Evolutionary conservation across 352 stramenopile species (phyloP).

Genomic region (Lagenidium giganteum): DNA sequence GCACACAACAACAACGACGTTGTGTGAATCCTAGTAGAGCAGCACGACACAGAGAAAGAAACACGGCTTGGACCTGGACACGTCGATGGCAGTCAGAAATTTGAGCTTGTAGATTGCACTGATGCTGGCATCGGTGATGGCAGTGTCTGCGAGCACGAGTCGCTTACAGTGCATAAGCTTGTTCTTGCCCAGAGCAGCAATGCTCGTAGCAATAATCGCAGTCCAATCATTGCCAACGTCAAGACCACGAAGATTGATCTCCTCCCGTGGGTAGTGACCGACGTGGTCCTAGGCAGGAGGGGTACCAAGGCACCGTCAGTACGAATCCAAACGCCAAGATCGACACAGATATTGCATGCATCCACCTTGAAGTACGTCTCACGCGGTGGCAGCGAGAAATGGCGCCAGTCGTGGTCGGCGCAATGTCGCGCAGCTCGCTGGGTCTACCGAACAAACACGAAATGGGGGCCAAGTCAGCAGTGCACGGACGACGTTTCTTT

Average conservation of each 20-base stretch:
- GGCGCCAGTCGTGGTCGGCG: constrained; percentile 1
- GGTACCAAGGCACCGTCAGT: no score
- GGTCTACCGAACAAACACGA: neutral
- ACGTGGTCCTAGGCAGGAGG: constrained; percentile 7
- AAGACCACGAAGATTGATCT: constrained; percentile 11
- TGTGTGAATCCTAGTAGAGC: neutral
- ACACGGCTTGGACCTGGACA: constrained; percentile 14
- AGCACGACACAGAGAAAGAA: neutral
- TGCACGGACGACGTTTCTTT: no score
- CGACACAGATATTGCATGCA: neutral
- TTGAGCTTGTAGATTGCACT: constrained; percentile 15
- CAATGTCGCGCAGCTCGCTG: neutral
- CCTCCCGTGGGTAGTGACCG: neutral
- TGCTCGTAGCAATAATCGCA: constrained; percentile 7
- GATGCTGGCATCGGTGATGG: constrained; percentile 17
- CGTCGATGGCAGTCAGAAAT: constrained; percentile 13
- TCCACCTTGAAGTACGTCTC: constrained; percentile 17
- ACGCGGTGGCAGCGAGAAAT: constrained; percentile 1
- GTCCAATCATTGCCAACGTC: constrained; percentile 10
- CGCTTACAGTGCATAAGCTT: neutral
- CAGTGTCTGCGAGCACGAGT: constrained; percentile 8
- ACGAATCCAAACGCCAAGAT: neutral
- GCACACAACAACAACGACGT: no score
- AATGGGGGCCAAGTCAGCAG: no score
- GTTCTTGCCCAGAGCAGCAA: no score